Base-by-base conservation (phyloP, 192 early-diverging fungal genomes). In the Coemansia sp. region DNA sequence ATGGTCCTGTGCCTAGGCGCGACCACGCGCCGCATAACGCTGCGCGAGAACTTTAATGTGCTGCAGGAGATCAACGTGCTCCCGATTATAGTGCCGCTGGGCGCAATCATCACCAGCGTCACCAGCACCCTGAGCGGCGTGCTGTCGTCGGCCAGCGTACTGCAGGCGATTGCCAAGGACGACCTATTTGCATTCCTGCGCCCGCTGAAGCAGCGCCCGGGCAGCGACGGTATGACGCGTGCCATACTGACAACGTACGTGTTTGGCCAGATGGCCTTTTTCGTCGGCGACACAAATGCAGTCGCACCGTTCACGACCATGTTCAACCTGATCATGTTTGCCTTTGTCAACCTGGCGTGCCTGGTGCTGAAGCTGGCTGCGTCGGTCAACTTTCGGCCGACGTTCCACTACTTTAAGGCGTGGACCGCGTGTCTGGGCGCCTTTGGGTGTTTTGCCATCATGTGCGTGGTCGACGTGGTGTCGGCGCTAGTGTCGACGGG, bases 311-410 rank as follows among this genome's bases (percentile, higher is more conserved):
- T 82, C 59, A 84, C 86, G 14, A 87, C 87, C 6, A 80, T 86
- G 72, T 82, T 84, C 24, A 82, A 82, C 27, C 77, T 89, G 25
- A 69, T 89, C 54, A 86, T 83, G 38, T 89, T 84, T 64, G 68
- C 71, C 42, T 82, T 84, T 54, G 69, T 87, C 50, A 89, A 89
- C 56, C 57, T 89, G 27, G 87, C 87, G 18, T 87, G 86, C 54
- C 64, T 82, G 44, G 73, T 89, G 24, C 84, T 89, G 45, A 86
- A 84, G 60, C 69, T 86, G 44, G 78, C 82, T 5, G 79, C 85
- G 1, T 84, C 87, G 9, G 84, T 85, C 47, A 89, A 89, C 58
- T 89, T 89, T 58, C 83, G 87, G 18, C 87, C 87, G 3, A 83
- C 73, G 1, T 89, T 89, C 73, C 79, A 74, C 47, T 88, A 82